Evolutionary conservation across 108 stramenopile species (phyloP).

Genomic region (Cyclostephanos invisitatus): DNA sequence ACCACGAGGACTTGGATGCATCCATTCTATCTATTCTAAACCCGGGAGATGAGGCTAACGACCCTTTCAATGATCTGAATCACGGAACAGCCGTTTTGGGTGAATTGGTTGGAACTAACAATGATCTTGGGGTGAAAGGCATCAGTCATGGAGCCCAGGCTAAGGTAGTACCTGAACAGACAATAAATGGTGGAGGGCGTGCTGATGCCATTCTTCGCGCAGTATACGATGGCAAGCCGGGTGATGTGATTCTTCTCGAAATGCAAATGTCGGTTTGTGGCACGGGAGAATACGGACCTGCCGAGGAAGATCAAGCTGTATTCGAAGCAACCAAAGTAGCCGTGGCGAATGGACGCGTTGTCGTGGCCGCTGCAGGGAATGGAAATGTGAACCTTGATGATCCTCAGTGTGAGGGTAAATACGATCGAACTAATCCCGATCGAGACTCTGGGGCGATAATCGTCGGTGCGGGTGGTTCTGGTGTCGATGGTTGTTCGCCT

Average conservation of each 20-base stretch:
- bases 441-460: slow-evolving; percentile 18
- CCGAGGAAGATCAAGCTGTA: too few species aligned
- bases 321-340: too few species aligned
- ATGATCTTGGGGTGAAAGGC: slow-evolving; percentile 9
- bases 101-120: slow-evolving; percentile 7
- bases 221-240: too few species aligned
- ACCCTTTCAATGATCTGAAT: not conserved
- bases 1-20: slow-evolving; percentile 6
- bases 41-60: not conserved
- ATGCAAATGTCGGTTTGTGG: too few species aligned
- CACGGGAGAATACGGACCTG: too few species aligned
- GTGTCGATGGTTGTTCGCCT: not conserved
- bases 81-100: slow-evolving; percentile 21
- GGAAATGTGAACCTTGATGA: slow-evolving; percentile 15
- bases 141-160: slow-evolving; percentile 17
- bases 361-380: slow-evolving; percentile 15
- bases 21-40: not conserved
- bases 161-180: slow-evolving; percentile 1
- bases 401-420: too few species aligned
- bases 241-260: too few species aligned
- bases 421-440: not conserved
- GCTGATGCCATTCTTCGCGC: too few species aligned
- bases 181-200: too few species aligned
- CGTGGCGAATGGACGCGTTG: too few species aligned
- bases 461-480: slow-evolving; percentile 18